phyloP scores from a whole-genome alignment of 2,329 filamentous ascomycete genomes.

The Colletotrichum falcatum region DNA sequence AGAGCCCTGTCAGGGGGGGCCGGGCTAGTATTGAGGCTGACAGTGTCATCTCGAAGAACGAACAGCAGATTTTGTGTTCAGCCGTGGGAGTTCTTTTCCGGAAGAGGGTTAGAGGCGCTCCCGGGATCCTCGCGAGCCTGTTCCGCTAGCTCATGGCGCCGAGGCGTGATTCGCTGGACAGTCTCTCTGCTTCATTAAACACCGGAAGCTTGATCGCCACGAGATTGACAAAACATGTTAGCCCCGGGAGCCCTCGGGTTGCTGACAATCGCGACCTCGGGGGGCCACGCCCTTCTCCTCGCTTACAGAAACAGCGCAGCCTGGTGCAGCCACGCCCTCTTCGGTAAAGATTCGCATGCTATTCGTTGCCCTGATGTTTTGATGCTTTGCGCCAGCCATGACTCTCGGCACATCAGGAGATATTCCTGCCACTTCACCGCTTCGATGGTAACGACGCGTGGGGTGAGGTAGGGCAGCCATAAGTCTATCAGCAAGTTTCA shows the following conservation, averaged over 20 bases:
- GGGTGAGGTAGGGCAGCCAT: not conserved
- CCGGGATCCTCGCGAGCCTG: not conserved
- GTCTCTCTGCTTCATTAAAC: not conserved
- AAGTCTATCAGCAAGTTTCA: not conserved
- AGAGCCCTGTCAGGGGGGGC: too few relatives aligned
- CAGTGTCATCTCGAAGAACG: not conserved
- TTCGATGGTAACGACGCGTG: not conserved
- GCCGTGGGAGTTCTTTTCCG: not conserved
- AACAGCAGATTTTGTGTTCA: not conserved
- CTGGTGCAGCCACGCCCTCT: not conserved
- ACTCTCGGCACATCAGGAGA: not conserved
- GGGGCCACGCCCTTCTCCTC: not conserved
- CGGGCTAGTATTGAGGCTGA: not conserved
- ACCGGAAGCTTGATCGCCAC: not conserved
- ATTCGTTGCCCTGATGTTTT: not conserved
- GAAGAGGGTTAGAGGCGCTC: not conserved
- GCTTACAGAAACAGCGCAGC: not conserved
- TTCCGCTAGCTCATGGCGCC: not conserved
- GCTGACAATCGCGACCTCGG: not conserved
- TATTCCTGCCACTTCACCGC: not conserved
- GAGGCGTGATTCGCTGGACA: not conserved
- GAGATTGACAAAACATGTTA: not conserved
- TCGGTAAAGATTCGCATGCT: not conserved
- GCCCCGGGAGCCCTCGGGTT: not conserved
- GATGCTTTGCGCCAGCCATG: not conserved